A percentile compares a stretch with the other conserved stretches of the same genome.
phyloP scores from a whole-genome alignment of 2,329 filamentous ascomycete species.

The Xylaria hypoxylon region DNA sequence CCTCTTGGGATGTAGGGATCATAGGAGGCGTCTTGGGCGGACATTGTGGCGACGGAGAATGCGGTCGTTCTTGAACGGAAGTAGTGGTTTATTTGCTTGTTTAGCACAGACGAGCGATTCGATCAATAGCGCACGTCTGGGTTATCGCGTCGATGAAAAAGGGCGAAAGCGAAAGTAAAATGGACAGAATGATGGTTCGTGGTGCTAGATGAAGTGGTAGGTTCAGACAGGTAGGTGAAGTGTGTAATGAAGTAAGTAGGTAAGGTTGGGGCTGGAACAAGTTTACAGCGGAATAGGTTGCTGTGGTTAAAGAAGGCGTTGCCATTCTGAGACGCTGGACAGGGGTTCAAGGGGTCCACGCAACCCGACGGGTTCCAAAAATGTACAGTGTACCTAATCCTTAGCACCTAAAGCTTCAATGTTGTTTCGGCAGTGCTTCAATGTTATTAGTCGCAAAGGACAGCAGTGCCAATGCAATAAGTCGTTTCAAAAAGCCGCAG shows the following conservation, averaged over 20 bases:
- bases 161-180: slow-evolving; percentile 14
- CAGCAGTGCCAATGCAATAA: no score
- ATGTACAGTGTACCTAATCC: no score
- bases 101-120: slow-evolving; percentile 3
- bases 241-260: slow-evolving; percentile 5
- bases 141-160: slow-evolving; percentile 28
- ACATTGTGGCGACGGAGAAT: slow-evolving; percentile 57
- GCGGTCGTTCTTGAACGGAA: slow-evolving; percentile 10
- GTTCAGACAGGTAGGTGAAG: slow-evolving; percentile 24
- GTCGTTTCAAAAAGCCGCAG: no score
- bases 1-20: slow-evolving; percentile 89
- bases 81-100: slow-evolving; percentile 5
- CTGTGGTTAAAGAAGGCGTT: slow-evolving; percentile 36
- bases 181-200: slow-evolving; percentile 32
- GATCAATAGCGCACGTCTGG: slow-evolving; percentile 7
- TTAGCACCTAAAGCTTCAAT: no score
- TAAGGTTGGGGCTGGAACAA: slow-evolving; percentile 34
- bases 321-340: slow-evolving; percentile 37
- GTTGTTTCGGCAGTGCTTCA: no score
- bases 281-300: slow-evolving; percentile 26
- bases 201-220: slow-evolving; percentile 28
- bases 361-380: slow-evolving; percentile 13
- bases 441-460: no score
- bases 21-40: slow-evolving; percentile 74
- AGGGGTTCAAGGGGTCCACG: slow-evolving; percentile 24